Percentiles rank a stretch among this genome's conserved stretches.
Evolutionary conservation across 2,329 filamentous ascomycete genomes (phyloP).

Genomic region (Aureobasidium pullulans): DNA sequence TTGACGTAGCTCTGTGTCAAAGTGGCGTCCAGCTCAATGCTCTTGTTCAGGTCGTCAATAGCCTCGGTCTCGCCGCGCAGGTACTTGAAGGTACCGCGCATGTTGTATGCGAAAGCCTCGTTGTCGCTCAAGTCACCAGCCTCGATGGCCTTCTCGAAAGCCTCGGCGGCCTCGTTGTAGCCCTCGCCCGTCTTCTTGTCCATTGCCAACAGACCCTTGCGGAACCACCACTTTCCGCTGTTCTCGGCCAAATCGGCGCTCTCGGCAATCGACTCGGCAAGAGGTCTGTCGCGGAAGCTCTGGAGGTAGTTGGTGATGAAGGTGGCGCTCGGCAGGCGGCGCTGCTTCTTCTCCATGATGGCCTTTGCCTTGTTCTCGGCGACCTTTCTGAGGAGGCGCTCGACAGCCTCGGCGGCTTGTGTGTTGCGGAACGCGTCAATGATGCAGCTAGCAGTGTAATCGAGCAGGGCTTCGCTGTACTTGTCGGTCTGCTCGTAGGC

Average conservation of each 20-base stretch:
- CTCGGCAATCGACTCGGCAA: constrained; percentile 77
- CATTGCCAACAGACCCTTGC: constrained; percentile 73
- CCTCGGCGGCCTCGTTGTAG: constrained; percentile 78
- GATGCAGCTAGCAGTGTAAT: constrained; percentile 98
- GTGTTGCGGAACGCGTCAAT: constrained; percentile 97
- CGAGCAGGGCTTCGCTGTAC: constrained; percentile 89
- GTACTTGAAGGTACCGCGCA: constrained; percentile 93
- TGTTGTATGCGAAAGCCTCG: constrained; percentile 90
- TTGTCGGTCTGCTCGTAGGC: constrained; percentile 90
- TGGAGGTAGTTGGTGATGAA: constrained; percentile 99
- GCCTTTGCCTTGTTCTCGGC: constrained; percentile 89
- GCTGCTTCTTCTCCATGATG: constrained; percentile 71
- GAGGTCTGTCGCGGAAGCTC: constrained; percentile 81
- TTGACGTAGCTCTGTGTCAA: constrained; percentile 98
- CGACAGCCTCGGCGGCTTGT: constrained; percentile 77
- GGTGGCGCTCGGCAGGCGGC: constrained; percentile 87
- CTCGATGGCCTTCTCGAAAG: constrained; percentile 84
- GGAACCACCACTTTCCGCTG: constrained; percentile 77
- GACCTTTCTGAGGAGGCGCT: constrained; percentile 91
- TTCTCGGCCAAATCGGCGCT: constrained; percentile 67
- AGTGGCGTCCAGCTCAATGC: constrained; percentile 77
- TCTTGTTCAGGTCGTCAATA: constrained; percentile 80
- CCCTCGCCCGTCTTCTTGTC: constrained; percentile 81
- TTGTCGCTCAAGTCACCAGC: constrained; percentile 70
- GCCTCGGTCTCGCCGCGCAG: constrained; percentile 79